phyloP scores from a whole-genome alignment of 163 green algal species.

The Coccomyxa subellipsoidea region DNA sequence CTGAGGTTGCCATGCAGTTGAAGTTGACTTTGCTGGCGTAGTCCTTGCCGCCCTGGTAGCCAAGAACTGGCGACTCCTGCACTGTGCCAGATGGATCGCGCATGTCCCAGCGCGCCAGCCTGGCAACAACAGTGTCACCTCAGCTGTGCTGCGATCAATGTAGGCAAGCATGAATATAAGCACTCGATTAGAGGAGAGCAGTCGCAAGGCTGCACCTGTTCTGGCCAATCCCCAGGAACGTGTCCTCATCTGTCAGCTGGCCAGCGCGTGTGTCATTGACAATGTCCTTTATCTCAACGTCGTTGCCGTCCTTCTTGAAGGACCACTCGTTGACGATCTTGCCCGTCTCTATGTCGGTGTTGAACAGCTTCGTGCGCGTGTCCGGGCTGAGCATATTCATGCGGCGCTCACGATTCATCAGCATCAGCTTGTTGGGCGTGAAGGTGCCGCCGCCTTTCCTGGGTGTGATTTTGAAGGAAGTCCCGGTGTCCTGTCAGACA shows the following conservation, averaged over 20 bases:
- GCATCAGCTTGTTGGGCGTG: slow-evolving; percentile 62
- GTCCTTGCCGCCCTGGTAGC: slow-evolving; percentile 80
- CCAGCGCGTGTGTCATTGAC: slow-evolving; percentile 66
- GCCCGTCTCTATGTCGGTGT: slow-evolving; percentile 81
- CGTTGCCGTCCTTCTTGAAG: slow-evolving; percentile 85
- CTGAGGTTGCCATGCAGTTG: slow-evolving; percentile 90
- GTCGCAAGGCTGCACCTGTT: slow-evolving; percentile 48
- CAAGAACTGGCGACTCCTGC: slow-evolving; percentile 52
- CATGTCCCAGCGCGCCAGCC: slow-evolving; percentile 81
- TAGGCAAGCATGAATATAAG: background rate
- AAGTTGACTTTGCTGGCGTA: slow-evolving; percentile 89
- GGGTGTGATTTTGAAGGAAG: slow-evolving; percentile 31
- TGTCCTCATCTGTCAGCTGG: slow-evolving; percentile 69
- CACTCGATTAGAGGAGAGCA: background rate
- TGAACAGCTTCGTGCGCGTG: slow-evolving; percentile 48
- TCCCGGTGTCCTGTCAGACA: slow-evolving; percentile 18
- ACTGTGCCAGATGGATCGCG: slow-evolving; percentile 70
- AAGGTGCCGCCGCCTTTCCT: slow-evolving; percentile 31
- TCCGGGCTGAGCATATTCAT: slow-evolving; percentile 88
- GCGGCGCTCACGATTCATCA: slow-evolving; percentile 58
- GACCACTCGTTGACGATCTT: slow-evolving; percentile 65
- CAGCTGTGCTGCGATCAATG: background rate
- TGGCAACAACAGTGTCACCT: background rate
- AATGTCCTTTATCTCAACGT: slow-evolving; percentile 78
- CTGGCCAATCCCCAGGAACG: slow-evolving; percentile 86